phyloP scores from a whole-genome alignment of 2,329 filamentous ascomycete species.

The Fusarium zealandicum region DNA sequence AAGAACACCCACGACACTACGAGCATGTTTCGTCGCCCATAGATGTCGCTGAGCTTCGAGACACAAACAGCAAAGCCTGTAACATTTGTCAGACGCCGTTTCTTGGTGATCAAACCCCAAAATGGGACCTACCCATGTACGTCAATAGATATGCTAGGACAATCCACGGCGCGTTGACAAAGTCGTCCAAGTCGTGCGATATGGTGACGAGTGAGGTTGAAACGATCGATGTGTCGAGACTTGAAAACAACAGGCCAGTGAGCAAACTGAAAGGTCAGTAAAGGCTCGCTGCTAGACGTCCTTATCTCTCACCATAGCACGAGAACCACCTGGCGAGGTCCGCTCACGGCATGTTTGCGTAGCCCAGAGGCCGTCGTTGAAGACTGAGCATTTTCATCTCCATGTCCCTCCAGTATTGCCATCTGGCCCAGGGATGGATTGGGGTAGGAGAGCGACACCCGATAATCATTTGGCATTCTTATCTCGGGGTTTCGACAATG shows the following conservation, averaged over 20 bases:
- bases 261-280: conserved; percentile 52
- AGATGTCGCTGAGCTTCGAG: conserved; percentile 67
- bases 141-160: conserved; percentile 63
- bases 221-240: conserved; percentile 64
- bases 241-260: conserved; percentile 62
- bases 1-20: conserved; percentile 62
- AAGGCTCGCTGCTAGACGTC: neutral
- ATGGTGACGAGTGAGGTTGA: conserved; percentile 66
- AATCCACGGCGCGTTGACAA: conserved; percentile 61
- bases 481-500: neutral
- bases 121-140: conserved; percentile 57
- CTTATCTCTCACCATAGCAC: conserved; percentile 46
- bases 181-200: conserved; percentile 59
- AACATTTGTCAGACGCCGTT: conserved; percentile 18
- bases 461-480: conserved; percentile 41
- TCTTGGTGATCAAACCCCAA: neutral
- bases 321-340: conserved; percentile 43
- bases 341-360: conserved; percentile 36
- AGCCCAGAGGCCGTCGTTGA: conserved; percentile 20
- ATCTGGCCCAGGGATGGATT: conserved; percentile 46
- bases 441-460: conserved; percentile 45
- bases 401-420: conserved; percentile 24
- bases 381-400: conserved; percentile 4
- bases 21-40: conserved; percentile 60
- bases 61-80: conserved; percentile 64